Evolutionary conservation across 2,329 filamentous ascomycete genomes (phyloP), one percentile per base, ranked within the genome.

Genomic region (Colletotrichum camelliae): DNA sequence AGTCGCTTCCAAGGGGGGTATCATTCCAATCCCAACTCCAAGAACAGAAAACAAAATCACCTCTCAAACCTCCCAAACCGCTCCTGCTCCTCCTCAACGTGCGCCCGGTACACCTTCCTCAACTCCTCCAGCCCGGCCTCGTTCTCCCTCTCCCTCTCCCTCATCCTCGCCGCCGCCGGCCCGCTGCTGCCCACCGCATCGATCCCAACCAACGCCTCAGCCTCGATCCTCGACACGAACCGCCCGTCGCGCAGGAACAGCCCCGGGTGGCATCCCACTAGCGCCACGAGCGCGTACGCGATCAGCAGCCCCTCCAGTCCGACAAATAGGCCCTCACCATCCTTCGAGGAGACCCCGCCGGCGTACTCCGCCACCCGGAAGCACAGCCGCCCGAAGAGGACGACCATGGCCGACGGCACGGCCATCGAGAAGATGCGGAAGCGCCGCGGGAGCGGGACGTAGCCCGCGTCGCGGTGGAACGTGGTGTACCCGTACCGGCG

Each of bases 231-330:
- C 62, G 55, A 52, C 16, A 48, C 64, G 37, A 37, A 37, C 58
- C 33, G 64, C 9, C 66, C 72, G 43, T 75, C 76, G 31, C 70
- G 27, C 9, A 79, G 35, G 61, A 79, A 80, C 16, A 80, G 10
- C 6, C 80, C 79, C 1, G 82, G 82, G 68, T 84, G 82, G 35
- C 81, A 80, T 5, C 77, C 77, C 15, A 80, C 78, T 15, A 84
- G 72, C 12, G 79, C 79, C 18, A 81, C 72, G 13, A 83, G 74
- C 5, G 81, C 81, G 62, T 81, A 80, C 7, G 79, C 80, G 10
- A 83, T 78, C 43, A 82, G 77, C 27, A 82, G 76, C 24, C 80
- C 80, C n/a, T 84, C 82, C 7, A 82, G 77, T 1, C 78, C 79
- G 12, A 81, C 73, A 58, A 83, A 84, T 7, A 82, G 66, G 3